Evolutionary conservation across 805 yeast genomes (phyloP), one percentile per base, ranked within the genome.

Genomic region (Lipomyces starkeyi): DNA sequence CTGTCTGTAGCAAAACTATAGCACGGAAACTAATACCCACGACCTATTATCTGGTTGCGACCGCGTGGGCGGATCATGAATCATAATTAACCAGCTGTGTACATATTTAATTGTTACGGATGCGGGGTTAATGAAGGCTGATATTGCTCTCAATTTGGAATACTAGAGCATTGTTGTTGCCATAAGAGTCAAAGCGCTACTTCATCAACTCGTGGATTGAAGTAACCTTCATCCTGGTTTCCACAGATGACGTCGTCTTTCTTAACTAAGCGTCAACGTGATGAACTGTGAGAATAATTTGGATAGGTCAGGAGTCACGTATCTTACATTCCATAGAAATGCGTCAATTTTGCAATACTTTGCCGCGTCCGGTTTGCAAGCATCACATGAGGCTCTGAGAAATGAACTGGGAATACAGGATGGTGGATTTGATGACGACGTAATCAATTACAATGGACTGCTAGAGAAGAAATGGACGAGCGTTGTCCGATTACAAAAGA

Each of bases 381-480:
- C 6, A 4, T 43, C 68, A 8, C 61, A 66, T 35, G 66, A 59
- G 22, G 62, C 63, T 2, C 56, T 69, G 29, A 49, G 11, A 37
- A 34, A 53, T 17, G 71, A 69, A 9, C 52, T 67, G 25, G 56
- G 55, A 13, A 29, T 56, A 3, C 43, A 58, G 8, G n/a, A 29
- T 11, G 58, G 25, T 5, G 32, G 27, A 8, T 34, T 37, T 17
- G 66, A 62, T 7, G 57, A 20, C 20, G 63, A 59, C 54, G 35
- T 58, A 17, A 66, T 63, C 58, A 65, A 69, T 57, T 72, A 61
- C 56, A 74, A 67, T 58, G 70, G 68, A 35, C 74, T 82, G 11
- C 79, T 91, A 53, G 91, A 89, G 73, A 89, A 88, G 78, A 93
- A 93, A 79, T 93, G 98, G 98, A 83, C 89, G 0, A 88, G 97